Base-by-base conservation (phyloP, 192 early-diverging fungal species). In the Podila verticillata region DNA sequence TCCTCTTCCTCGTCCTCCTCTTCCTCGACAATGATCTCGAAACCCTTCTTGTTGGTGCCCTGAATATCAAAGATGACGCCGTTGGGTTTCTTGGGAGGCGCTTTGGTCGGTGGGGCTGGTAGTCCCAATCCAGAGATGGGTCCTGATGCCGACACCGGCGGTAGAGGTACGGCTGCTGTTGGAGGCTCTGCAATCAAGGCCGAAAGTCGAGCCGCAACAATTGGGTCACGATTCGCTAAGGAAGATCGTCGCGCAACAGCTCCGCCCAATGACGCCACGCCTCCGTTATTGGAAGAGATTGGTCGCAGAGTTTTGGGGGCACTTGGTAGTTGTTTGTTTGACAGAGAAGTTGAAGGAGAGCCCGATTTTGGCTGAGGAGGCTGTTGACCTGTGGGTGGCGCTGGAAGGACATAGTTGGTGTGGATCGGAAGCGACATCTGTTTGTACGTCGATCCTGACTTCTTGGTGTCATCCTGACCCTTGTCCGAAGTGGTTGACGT, bases 341-440 rank as follows among this genome's bases (percentile, higher is more conserved):
- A 48, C 39, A 51, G 62, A 26, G 72, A 30, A 1, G 32, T 5
- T 29, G 60, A 24, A 24, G 68, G 35, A 10, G 47, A 35, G 10
- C 22, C 10, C 12, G 31, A 26, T 24, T 58, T 48, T 9, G 77
- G 77, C n/a, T 72, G 65, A 9, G 66, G 17, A 22, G 77, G 77
- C 7, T 57, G 63, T 29, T 80, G 65, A 2, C 69, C 58, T 26
- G 70, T 65, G 2, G 77, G 77, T 10, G 77, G 77, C 9, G 58
- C 77, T 39, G 77, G 77, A 12, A 80, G 26, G 17, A 54, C 57
- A 31, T 80, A 80, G 57, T 68, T 67, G 12, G 60, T 65, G 32
- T 80, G 64, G 29, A 80, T 72, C 17, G 77, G 77, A 4, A 80
- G 61, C n/a, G 77, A 80, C 66, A 80, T 57, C 34, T 79, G 75